Evolutionary conservation across 2,329 filamentous ascomycete genomes (phyloP).

Genomic region (Scortechinia acanthostroma): DNA sequence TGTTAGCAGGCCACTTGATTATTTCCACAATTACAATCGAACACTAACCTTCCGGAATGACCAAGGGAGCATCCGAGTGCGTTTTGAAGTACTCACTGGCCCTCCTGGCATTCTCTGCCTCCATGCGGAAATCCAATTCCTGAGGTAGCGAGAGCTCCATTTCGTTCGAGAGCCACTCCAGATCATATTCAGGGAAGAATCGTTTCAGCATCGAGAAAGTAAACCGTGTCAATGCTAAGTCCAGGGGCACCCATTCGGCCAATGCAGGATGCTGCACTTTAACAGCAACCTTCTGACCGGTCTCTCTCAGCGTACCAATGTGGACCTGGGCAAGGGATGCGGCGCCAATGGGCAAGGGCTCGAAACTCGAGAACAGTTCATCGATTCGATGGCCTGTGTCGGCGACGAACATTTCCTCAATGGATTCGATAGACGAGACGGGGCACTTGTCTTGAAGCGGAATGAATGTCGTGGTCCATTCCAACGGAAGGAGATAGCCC

Average conservation of each 20-base stretch:
- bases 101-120: constrained; percentile 76
- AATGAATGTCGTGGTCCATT: constrained; percentile 94
- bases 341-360: constrained; percentile 74
- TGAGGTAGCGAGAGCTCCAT: constrained; percentile 86
- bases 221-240: constrained; percentile 78
- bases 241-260: constrained; percentile 82
- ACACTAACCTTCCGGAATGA: constrained; percentile 60
- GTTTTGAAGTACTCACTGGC: constrained; percentile 75
- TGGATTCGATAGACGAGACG: constrained; percentile 79
- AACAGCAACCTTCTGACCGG: constrained; percentile 81
- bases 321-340: constrained; percentile 94
- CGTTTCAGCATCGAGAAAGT: constrained; percentile 84
- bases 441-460: constrained; percentile 94
- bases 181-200: constrained; percentile 95
- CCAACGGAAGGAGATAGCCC: constrained; percentile 83
- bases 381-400: constrained; percentile 76
- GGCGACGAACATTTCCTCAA: constrained; percentile 75
- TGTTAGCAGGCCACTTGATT: neutral
- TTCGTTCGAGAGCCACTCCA: constrained; percentile 90
- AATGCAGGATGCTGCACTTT: constrained; percentile 91
- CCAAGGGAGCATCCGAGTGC: constrained; percentile 68
- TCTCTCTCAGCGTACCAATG: constrained; percentile 73
- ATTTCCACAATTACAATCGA: neutral
- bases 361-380: constrained; percentile 82
- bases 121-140: constrained; percentile 81